phyloP scores from a whole-genome alignment of 2,329 filamentous ascomycete genomes.

The Scolecobasidium constrictum region DNA sequence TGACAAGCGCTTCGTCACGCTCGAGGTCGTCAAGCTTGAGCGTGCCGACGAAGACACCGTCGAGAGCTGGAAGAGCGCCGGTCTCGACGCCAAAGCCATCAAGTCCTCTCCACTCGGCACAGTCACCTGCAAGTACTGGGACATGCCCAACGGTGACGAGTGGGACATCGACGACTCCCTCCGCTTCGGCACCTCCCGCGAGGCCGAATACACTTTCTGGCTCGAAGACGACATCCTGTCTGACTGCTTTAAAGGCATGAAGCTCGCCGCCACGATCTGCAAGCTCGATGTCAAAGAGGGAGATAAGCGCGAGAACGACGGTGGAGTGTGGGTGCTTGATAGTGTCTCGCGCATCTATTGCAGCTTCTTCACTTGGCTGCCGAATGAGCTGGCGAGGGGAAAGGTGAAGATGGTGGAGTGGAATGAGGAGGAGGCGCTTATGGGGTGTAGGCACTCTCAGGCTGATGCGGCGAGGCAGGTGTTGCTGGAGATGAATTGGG shows the following conservation, averaged over 20 bases:
- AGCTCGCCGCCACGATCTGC: slow-evolving; percentile 24
- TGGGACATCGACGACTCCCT: slow-evolving; percentile 24
- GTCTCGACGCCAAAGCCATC: slow-evolving; percentile 24
- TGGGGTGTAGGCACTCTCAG: not conserved
- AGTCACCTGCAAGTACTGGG: slow-evolving; percentile 40
- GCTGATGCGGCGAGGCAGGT: not conserved
- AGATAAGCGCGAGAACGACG: slow-evolving; percentile 14
- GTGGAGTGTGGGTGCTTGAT: slow-evolving; percentile 12
- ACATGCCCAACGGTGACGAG: slow-evolving; percentile 27
- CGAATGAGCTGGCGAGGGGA: slow-evolving; percentile 2
- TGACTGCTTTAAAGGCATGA: slow-evolving; percentile 49
- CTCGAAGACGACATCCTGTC: slow-evolving; percentile 52
- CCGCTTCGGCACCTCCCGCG: slow-evolving; percentile 13
- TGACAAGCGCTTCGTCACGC: slow-evolving; percentile 9
- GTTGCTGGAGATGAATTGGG: slow-evolving; percentile 1
- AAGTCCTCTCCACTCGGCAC: slow-evolving; percentile 42
- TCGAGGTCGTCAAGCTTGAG: slow-evolving; percentile 37
- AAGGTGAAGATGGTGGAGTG: not conserved
- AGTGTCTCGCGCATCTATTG: slow-evolving; percentile 1
- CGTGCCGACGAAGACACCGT: slow-evolving; percentile 32
- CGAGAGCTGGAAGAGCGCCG: slow-evolving; percentile 33
- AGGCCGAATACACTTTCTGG: slow-evolving; percentile 38
- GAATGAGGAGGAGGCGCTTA: not conserved
- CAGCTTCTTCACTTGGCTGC: slow-evolving; percentile 8
- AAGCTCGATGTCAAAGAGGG: slow-evolving; percentile 12